Evolutionary conservation across 495 filamentous ascomycete species (phyloP).

Genomic region (Lophiostoma macrostomum): DNA sequence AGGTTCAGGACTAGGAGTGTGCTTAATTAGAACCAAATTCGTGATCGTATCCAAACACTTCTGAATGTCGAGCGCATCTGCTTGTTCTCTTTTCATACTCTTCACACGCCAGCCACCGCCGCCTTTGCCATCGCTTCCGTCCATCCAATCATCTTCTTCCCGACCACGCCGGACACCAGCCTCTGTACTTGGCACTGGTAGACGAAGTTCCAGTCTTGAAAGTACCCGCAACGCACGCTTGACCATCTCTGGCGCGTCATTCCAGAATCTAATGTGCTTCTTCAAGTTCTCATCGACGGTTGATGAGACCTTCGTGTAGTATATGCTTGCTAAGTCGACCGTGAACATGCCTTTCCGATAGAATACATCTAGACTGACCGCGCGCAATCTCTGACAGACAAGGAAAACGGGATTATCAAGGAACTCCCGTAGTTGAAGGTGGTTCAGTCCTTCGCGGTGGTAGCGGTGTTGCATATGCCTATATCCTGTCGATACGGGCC

Average conservation of each 20-base stretch:
- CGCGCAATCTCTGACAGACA: slow-evolving; percentile 12
- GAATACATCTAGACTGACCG: slow-evolving; percentile 15
- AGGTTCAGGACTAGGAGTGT: background rate
- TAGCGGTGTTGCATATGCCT: slow-evolving; percentile 15
- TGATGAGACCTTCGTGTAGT: slow-evolving; percentile 19
- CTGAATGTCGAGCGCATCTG: slow-evolving; percentile 20
- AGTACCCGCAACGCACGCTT: slow-evolving; percentile 14
- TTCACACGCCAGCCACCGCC: slow-evolving; percentile 25
- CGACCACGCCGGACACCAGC: slow-evolving; percentile 15
- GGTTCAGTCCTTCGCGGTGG: slow-evolving; percentile 16
- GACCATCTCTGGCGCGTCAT: slow-evolving; percentile 10
- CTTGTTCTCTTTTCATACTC: slow-evolving; percentile 22
- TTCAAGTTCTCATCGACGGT: slow-evolving; percentile 13
- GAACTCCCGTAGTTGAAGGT: slow-evolving; percentile 11
- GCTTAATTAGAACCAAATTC: slow-evolving; percentile 1
- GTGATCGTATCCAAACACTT: slow-evolving; percentile 20
- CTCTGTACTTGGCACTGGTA: slow-evolving; percentile 29
- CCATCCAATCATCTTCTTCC: slow-evolving; percentile 30
- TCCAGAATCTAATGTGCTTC: slow-evolving; percentile 25
- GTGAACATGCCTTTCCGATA: slow-evolving; percentile 16
- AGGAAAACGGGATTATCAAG: slow-evolving; percentile 20
- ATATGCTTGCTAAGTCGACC: slow-evolving; percentile 23
- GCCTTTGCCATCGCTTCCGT: slow-evolving; percentile 30
- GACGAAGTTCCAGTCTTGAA: slow-evolving; percentile 19
- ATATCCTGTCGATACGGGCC: background rate